Conservation (phyloP, 139 green algal genomes). For the Chara braunii region DNA sequence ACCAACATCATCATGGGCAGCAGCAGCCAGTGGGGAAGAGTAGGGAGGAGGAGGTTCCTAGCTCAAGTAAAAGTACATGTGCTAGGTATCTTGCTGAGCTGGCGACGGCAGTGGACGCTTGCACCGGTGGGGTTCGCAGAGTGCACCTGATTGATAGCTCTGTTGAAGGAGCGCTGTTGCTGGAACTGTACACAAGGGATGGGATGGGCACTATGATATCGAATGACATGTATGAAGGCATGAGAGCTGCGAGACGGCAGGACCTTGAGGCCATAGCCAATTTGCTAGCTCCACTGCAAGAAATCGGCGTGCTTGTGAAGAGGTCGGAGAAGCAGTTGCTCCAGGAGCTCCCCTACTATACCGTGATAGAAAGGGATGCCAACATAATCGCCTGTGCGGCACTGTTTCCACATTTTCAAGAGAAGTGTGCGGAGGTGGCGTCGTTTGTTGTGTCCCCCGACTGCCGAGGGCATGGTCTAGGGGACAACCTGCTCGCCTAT, state of each 20-base stretch:
- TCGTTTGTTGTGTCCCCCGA: slow-evolving; percentile 72
- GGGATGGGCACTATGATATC: slow-evolving; percentile 83
- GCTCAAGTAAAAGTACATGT: no score
- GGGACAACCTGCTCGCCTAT: slow-evolving; percentile 75
- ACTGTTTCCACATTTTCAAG: slow-evolving; percentile 52
- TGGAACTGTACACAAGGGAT: slow-evolving; percentile 90
- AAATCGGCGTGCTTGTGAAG: slow-evolving; percentile 29
- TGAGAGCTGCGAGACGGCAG: slow-evolving; percentile 51
- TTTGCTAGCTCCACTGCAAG: slow-evolving; percentile 62
- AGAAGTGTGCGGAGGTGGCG: slow-evolving; percentile 65
- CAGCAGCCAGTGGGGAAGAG: no score
- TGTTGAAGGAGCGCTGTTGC: slow-evolving; percentile 14
- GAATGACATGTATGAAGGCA: slow-evolving; percentile 88
- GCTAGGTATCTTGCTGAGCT: background rate
- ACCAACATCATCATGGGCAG: no score
- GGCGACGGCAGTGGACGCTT: background rate
- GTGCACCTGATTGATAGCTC: slow-evolving; percentile 37
- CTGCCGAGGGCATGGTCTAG: slow-evolving; percentile 67
- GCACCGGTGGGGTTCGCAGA: slow-evolving; percentile 21
- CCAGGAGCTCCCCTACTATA: slow-evolving; percentile 53
- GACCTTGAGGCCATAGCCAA: slow-evolving; percentile 41
- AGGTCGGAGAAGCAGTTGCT: slow-evolving; percentile 1
- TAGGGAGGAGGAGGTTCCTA: no score
- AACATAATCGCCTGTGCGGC: slow-evolving; percentile 58
- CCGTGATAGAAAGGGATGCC: slow-evolving; percentile 50